Conservation (phyloP, 148 eudicot genomes). For the Arbutus unedo region DNA sequence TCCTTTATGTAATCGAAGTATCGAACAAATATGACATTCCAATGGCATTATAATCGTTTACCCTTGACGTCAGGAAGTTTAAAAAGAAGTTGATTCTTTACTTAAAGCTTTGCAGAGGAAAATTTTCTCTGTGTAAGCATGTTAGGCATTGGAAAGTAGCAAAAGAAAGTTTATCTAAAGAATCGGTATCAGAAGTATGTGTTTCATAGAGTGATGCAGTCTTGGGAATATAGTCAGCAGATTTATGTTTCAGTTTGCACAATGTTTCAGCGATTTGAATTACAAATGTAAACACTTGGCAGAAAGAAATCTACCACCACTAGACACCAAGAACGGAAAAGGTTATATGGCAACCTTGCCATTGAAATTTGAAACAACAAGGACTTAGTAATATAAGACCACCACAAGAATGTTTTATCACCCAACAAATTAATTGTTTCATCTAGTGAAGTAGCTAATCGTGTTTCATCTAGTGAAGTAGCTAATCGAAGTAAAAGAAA, state of each 20-base stretch:
- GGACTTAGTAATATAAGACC: neutral
- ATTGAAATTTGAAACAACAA: neutral
- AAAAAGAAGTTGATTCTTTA: neutral
- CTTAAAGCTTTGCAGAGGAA: neutral
- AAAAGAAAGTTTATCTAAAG: neutral
- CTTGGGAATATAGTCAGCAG: neutral
- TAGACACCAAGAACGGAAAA: neutral
- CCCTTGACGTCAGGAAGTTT: neutral
- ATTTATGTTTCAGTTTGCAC: too few species aligned
- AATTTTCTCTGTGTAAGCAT: neutral
- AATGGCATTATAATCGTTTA: neutral
- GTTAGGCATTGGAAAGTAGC: neutral
- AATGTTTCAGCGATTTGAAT: neutral
- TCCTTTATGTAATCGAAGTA: neutral
- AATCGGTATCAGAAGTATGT: slow-evolving; percentile 5
- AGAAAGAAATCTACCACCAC: neutral
- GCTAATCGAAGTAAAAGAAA: neutral
- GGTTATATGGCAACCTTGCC: neutral
- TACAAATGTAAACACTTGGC: neutral
- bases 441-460: neutral
- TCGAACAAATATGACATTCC: neutral
- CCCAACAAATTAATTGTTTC: neutral
- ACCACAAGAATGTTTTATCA: neutral
- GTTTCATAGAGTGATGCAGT: neutral
- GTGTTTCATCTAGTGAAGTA: neutral